These are phyloP conservation scores for Penicillium flavigenum DNA, from an alignment of 495 filamentous ascomycete species.

Conservation along the genomic window DNA sequence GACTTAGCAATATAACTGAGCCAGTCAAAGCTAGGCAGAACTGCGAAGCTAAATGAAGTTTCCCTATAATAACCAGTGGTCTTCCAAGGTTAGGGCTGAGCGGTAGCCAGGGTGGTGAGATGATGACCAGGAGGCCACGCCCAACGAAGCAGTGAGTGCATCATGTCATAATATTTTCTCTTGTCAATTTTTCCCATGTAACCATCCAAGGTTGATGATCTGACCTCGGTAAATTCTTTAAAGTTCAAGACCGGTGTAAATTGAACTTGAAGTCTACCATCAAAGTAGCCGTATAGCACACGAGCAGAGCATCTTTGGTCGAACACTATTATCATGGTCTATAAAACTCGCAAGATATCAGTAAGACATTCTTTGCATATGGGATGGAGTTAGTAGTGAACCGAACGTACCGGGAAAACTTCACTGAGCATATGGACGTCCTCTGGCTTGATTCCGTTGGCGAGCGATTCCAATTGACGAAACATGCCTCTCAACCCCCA, in stretches of 20 bases:
- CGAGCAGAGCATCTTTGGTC: neutral
- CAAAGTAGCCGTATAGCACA: neutral
- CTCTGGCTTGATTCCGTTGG: neutral
- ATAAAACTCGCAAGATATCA: neutral
- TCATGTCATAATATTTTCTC: neutral
- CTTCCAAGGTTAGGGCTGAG: neutral
- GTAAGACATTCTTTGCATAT: neutral
- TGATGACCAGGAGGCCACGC: neutral
- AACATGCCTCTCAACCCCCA: neutral
- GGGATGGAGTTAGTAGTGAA: neutral
- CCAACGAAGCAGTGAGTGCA: constrained; percentile 2
- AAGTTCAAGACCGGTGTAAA: neutral
- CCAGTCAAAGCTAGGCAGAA: neutral
- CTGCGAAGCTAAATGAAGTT: neutral
- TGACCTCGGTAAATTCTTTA: neutral
- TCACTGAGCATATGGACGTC: neutral
- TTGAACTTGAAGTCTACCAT: neutral
- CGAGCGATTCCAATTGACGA: neutral
- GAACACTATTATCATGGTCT: neutral
- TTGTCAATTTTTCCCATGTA: neutral
- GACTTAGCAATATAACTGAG: neutral
- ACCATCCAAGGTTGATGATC: neutral
- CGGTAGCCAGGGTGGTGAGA: neutral
- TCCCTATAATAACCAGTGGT: neutral
- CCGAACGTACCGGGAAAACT: neutral